phyloP scores from a whole-genome alignment of 768 basidiomycete species.

The Mycena rebaudengoi region DNA sequence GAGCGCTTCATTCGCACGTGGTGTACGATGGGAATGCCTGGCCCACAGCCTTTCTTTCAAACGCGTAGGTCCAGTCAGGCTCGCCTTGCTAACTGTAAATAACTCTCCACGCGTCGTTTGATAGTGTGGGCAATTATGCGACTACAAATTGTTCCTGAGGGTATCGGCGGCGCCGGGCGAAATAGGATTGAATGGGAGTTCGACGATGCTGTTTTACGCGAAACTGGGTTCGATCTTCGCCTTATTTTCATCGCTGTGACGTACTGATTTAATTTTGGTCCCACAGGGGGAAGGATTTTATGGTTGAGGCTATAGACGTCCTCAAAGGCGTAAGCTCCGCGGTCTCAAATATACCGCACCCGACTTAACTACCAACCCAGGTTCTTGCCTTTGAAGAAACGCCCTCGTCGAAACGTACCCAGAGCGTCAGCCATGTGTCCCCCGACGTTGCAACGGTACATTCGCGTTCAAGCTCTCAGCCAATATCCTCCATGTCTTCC shows the following conservation, averaged over 20 bases:
- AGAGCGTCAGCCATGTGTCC: conserved; percentile 32
- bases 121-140: conserved; percentile 83
- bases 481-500: conserved; percentile 54
- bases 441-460: conserved; percentile 52
- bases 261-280: conserved; percentile 33
- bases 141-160: conserved; percentile 81
- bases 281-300: conserved; percentile 96
- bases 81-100: conserved; percentile 1
- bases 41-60: conserved; percentile 88
- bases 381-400: conserved; percentile 79
- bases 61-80: conserved; percentile 50
- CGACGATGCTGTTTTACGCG: conserved; percentile 94
- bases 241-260: conserved; percentile 26
- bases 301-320: conserved; percentile 89
- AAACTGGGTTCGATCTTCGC: conserved; percentile 79
- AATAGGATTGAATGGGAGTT: conserved; percentile 87
- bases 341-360: too few relatives aligned
- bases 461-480: conserved; percentile 65
- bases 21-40: conserved; percentile 89
- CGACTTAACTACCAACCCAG: too few relatives aligned
- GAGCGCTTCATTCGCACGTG: conserved; percentile 80
- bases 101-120: conserved; percentile 46
- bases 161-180: conserved; percentile 81
- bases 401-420: conserved; percentile 48
- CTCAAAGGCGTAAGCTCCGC: conserved; percentile 97